phyloP scores from a whole-genome alignment of 192 early-diverging fungal genomes.

The Rhizophagus prolifer region DNA sequence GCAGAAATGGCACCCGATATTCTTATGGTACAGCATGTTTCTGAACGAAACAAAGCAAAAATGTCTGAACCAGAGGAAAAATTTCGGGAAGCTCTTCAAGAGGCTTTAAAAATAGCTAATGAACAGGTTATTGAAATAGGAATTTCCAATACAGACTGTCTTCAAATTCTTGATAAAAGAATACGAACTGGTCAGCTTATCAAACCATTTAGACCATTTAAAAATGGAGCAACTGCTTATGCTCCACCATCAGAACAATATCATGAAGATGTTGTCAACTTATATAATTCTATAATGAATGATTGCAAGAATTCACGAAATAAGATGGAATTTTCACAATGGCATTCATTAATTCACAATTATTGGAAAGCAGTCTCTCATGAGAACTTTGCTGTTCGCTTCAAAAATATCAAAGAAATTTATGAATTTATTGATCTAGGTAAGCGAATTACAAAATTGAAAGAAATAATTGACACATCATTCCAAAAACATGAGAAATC shows the following conservation, averaged over 20 bases:
- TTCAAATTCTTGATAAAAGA: slow-evolving; percentile 9
- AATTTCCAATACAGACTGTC: background rate
- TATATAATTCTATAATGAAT: background rate
- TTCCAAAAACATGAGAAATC: slow-evolving; percentile 1
- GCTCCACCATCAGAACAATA: background rate
- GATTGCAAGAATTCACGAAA: background rate
- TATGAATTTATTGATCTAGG: slow-evolving; percentile 27
- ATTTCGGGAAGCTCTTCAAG: slow-evolving; percentile 6
- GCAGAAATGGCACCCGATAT: slow-evolving; percentile 21
- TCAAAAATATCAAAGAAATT: slow-evolving; percentile 21
- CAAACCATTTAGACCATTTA: slow-evolving; percentile 4
- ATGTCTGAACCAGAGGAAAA: background rate
- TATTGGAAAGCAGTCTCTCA: background rate
- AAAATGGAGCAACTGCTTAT: background rate
- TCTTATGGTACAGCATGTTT: slow-evolving; percentile 23
- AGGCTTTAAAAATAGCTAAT: slow-evolving; percentile 19
- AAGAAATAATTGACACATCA: background rate
- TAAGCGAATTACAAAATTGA: slow-evolving; percentile 21
- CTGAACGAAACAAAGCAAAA: slow-evolving; percentile 11
- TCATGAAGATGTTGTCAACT: background rate
- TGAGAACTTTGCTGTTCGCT: slow-evolving; percentile 6
- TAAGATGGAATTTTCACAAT: background rate
- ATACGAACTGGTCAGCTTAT: background rate
- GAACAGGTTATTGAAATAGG: slow-evolving; percentile 22
- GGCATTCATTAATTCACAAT: background rate